phyloP scores from a whole-genome alignment of 176 grass and related monocot species.

The Olyra latifolia region DNA sequence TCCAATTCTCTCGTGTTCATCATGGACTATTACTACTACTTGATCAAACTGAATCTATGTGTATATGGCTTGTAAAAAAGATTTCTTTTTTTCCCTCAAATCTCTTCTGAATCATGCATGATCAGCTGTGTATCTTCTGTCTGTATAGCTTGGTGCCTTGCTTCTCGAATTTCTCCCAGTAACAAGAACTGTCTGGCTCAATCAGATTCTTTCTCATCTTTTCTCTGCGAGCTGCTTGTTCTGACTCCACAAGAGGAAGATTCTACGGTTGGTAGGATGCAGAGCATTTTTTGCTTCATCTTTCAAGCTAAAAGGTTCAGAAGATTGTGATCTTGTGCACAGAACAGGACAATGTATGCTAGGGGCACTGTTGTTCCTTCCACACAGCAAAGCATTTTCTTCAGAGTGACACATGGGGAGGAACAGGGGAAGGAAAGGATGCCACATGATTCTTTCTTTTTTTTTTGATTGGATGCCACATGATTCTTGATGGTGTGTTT shows the following conservation, averaged over 20 bases:
- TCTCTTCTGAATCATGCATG: background rate
- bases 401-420: background rate
- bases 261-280: background rate
- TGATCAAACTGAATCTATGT: background rate
- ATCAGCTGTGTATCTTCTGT: background rate
- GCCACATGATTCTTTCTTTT: background rate
- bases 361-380: background rate
- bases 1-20: background rate
- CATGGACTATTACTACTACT: background rate
- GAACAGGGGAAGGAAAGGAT: background rate
- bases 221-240: background rate
- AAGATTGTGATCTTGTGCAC: background rate
- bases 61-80: background rate
- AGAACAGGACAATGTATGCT: background rate
- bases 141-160: background rate
- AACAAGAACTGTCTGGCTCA: background rate
- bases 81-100: background rate
- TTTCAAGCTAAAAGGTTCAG: background rate
- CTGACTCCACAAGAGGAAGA: slow-evolving; percentile 9
- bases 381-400: background rate
- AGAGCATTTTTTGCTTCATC: background rate
- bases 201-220: background rate
- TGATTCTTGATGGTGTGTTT: too few relatives aligned
- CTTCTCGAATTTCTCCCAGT: background rate
- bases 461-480: too few relatives aligned